Percentiles rank a stretch among this genome's conserved stretches.
These are phyloP conservation scores for Diplodia intermedia DNA, from an alignment of 2,329 filamentous ascomycete species.

Conservation along the genomic window DNA sequence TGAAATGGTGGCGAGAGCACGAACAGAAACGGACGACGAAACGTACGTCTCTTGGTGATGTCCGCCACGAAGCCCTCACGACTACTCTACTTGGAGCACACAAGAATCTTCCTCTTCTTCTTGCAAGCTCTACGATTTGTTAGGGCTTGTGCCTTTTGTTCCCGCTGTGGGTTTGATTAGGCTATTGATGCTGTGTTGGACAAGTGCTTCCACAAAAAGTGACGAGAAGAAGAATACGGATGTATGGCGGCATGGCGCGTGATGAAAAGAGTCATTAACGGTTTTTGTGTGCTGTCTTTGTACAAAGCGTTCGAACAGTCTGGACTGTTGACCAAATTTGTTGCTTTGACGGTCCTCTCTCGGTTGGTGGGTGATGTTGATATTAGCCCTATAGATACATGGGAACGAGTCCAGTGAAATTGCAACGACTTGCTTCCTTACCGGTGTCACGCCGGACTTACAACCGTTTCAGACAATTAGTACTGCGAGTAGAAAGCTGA, in stretches of 20 bases:
- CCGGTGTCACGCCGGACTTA: background rate
- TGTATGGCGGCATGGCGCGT: background rate
- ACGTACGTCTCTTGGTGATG: constrained; percentile 6
- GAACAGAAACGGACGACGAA: constrained; percentile 11
- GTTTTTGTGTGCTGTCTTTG: background rate
- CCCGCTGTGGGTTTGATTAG: background rate
- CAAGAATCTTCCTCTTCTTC: no score
- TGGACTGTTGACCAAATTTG: background rate
- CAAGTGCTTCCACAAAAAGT: background rate
- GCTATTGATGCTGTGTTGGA: constrained; percentile 9
- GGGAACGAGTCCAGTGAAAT: background rate
- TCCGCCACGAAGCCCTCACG: constrained; percentile 4
- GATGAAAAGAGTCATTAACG: background rate
- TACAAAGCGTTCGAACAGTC: background rate
- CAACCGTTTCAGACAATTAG: background rate
- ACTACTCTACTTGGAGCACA: constrained; percentile 1
- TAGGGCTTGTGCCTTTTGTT: background rate
- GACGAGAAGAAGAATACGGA: background rate
- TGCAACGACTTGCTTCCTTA: background rate
- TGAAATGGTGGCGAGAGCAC: background rate
- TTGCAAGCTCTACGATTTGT: background rate
- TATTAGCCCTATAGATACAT: background rate
- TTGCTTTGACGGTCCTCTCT: background rate
- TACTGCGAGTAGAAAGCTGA: background rate
- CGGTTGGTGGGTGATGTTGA: background rate